Conservation (phyloP, 2,329 filamentous ascomycete species). For the Teratosphaeria nubilosa region DNA sequence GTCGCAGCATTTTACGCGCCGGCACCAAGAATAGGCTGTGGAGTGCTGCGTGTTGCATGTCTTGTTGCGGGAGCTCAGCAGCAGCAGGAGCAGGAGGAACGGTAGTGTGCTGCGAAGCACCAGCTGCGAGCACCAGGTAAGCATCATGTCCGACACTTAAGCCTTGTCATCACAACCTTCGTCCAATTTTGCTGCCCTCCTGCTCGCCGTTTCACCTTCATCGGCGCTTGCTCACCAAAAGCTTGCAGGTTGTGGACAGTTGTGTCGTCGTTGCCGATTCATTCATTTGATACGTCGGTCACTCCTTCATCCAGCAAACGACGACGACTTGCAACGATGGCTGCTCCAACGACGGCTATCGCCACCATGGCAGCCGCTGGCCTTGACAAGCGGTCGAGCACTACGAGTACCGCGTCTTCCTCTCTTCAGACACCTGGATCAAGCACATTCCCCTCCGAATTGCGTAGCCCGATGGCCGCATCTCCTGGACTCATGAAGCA, state of each 20-base stretch:
- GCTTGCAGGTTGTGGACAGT: conserved; percentile 12
- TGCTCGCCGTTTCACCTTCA: conserved; percentile 2
- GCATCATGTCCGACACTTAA: conserved; percentile 8
- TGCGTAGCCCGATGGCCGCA: conserved; percentile 55
- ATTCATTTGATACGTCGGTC: conserved; percentile 23
- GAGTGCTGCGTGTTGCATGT: conserved; percentile 13
- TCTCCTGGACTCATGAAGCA: conserved; percentile 57
- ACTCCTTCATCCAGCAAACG: conserved; percentile 15
- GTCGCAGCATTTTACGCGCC: conserved; percentile 15
- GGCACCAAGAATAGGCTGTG: conserved; percentile 17
- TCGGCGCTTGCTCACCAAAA: conserved; percentile 14
- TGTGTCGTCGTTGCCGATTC: conserved; percentile 18
- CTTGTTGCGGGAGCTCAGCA: conserved; percentile 8
- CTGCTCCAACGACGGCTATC: conserved; percentile 20
- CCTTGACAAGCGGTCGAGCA: conserved; percentile 31
- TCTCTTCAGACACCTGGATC: conserved; percentile 48
- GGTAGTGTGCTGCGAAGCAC: conserved; percentile 11
- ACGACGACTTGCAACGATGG: conserved; percentile 18
- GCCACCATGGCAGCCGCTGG: conserved; percentile 26
- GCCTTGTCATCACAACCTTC: conserved; percentile 9
- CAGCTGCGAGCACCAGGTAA: conserved; percentile 16
- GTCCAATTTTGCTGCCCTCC: conserved; percentile 5
- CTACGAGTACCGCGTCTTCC: conserved; percentile 7
- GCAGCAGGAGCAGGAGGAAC: conserved; percentile 8
- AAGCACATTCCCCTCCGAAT: conserved; percentile 45